Evolutionary conservation across 441 rosid species (phyloP).

Genomic region (Geranium incanum): DNA sequence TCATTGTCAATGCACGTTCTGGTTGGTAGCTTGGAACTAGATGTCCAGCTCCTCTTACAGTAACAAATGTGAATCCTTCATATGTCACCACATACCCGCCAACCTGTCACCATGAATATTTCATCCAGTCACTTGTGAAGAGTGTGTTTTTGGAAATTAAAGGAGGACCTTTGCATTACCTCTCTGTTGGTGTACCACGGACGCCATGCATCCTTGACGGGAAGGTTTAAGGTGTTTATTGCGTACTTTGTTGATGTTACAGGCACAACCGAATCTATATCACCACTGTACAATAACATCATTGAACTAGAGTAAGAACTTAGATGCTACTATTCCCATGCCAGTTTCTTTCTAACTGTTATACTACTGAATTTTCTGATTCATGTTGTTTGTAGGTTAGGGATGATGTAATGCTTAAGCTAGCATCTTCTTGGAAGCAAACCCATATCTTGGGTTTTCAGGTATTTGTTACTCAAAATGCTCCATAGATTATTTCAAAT

Average conservation of each 20-base stretch:
- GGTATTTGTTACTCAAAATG: background rate
- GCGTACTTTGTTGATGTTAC: constrained; percentile 26
- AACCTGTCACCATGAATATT: constrained; percentile 16
- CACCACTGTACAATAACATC: constrained; percentile 21
- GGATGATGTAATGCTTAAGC: background rate
- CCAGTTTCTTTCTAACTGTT: background rate
- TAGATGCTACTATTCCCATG: background rate
- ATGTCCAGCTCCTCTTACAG: constrained; percentile 24
- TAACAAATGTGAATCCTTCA: constrained; percentile 18
- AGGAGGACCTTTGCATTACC: constrained; percentile 18
- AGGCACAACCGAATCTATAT: constrained; percentile 24
- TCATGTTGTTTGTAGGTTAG: background rate
- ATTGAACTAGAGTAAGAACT: background rate
- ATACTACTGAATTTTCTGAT: background rate
- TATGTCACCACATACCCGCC: constrained; percentile 18
- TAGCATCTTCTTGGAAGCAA: background rate
- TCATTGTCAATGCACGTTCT: constrained; percentile 20
- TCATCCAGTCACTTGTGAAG: background rate
- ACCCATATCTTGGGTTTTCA: background rate
- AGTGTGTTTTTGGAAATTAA: background rate
- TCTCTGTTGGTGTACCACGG: constrained; percentile 26
- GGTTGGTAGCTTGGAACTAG: constrained; percentile 22
- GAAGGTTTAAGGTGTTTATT: constrained; percentile 21
- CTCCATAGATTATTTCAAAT: background rate
- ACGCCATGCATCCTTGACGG: constrained; percentile 21